Evolutionary conservation across 257 asterid genomes (phyloP).

Genomic region (Plantago elongata): DNA sequence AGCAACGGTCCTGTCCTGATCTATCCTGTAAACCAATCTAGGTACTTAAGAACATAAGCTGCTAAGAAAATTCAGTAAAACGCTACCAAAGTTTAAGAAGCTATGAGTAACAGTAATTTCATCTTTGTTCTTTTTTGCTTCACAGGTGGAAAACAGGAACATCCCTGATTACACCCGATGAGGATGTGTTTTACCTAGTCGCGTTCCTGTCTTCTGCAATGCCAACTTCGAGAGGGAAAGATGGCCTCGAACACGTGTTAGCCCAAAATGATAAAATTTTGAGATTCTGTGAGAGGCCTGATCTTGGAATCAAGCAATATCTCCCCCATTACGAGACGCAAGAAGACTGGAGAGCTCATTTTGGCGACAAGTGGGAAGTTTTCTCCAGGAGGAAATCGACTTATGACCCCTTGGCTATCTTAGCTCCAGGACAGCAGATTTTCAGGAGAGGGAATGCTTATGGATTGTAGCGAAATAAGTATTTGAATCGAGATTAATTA

Average conservation of each 20-base stretch:
- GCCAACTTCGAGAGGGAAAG: conserved; percentile 64
- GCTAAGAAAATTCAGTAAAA: no score
- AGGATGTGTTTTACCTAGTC: conserved; percentile 70
- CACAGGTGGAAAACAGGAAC: conserved; percentile 77
- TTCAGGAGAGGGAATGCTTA: conserved; percentile 43
- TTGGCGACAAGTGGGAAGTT: conserved; percentile 69
- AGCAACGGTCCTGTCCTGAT: conserved; percentile 86
- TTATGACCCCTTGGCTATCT: conserved; percentile 82
- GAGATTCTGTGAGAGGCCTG: conserved; percentile 36
- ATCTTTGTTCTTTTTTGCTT: conserved; percentile 15
- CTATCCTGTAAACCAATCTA: conserved; percentile 82
- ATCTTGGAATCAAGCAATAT: conserved; percentile 74
- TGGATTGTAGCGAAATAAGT: conserved; percentile 25
- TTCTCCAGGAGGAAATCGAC: conserved; percentile 55
- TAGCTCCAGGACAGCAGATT: conserved; percentile 91
- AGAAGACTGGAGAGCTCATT: conserved; percentile 88
- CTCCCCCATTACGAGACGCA: conserved; percentile 65
- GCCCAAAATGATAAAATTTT: conserved; percentile 52
- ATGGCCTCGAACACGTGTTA: conserved; percentile 55
- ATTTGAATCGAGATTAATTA: conserved; percentile 16
- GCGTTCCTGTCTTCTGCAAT: conserved; percentile 72
- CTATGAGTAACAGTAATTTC: background rate
- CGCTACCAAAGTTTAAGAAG: no score
- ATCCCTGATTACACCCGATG: conserved; percentile 72
- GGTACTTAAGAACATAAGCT: conserved; percentile 30